Conservation (phyloP, 2,329 filamentous ascomycete genomes). For the Phoma herbarum region DNA sequence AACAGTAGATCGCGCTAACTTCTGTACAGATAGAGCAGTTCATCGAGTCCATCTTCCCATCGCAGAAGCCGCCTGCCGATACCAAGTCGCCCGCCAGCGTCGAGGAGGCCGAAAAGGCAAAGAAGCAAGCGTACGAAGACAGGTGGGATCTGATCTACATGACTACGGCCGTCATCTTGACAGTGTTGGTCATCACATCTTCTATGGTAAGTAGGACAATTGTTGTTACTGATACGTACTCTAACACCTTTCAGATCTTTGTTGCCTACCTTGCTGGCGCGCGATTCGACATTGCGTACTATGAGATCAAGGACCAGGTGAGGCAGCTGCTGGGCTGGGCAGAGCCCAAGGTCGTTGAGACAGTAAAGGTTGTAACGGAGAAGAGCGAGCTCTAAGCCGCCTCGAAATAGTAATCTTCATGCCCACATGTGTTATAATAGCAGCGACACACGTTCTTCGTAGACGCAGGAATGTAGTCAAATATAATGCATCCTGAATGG, state of each 20-base stretch:
- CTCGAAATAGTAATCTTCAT: slow-evolving; percentile 20
- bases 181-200: slow-evolving; percentile 74
- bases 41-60: slow-evolving; percentile 91
- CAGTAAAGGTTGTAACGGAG: slow-evolving; percentile 36
- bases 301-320: slow-evolving; percentile 63
- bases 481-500: slow-evolving; percentile 38
- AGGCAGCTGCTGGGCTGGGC: slow-evolving; percentile 47
- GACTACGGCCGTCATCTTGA: slow-evolving; percentile 69
- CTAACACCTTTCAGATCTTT: slow-evolving; percentile 67
- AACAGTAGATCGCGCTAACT: slow-evolving; percentile 11
- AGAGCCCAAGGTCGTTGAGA: slow-evolving; percentile 25
- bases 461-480: slow-evolving; percentile 22
- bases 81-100: slow-evolving; percentile 50
- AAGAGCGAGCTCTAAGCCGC: slow-evolving; percentile 55
- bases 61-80: slow-evolving; percentile 71
- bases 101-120: slow-evolving; percentile 65
- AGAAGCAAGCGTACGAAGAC: slow-evolving; percentile 61
- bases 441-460: slow-evolving; percentile 23
- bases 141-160: slow-evolving; percentile 69
- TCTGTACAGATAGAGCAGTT: slow-evolving; percentile 84
- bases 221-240: background rate
- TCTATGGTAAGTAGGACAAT: slow-evolving; percentile 74
- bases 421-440: slow-evolving; percentile 46
- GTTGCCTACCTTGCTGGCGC: slow-evolving; percentile 83
- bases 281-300: slow-evolving; percentile 76